These are phyloP conservation scores for Backusella morwellensis DNA, from an alignment of 192 early-diverging fungal species.

Conservation along the genomic window DNA sequence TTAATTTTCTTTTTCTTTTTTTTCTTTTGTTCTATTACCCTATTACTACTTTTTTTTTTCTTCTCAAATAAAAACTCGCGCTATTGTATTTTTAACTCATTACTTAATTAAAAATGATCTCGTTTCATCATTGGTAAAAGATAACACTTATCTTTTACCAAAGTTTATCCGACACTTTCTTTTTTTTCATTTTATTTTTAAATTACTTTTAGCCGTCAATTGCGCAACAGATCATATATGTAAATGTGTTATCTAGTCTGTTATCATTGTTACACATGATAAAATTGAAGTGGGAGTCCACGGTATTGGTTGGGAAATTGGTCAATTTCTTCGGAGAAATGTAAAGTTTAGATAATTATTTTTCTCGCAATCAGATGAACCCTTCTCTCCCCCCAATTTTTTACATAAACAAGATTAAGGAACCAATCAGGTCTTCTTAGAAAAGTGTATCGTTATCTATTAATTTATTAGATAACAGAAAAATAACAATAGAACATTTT, in stretches of 20 bases:
- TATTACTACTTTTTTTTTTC: neutral
- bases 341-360: neutral
- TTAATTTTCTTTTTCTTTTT: neutral
- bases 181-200: neutral
- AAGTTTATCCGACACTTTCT: neutral
- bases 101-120: neutral
- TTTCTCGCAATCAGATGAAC: constrained; percentile 1
- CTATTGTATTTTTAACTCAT: constrained; percentile 8
- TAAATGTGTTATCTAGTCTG: neutral
- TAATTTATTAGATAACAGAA: constrained; percentile 6
- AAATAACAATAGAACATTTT: neutral
- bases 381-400: neutral
- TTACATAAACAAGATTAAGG: neutral
- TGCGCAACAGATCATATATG: neutral
- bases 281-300: neutral
- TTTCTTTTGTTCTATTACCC: constrained; percentile 2
- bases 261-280: neutral
- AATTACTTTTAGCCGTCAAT: constrained; percentile 8
- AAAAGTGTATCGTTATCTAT: neutral
- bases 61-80: neutral
- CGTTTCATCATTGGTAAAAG: constrained; percentile 3
- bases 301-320: neutral
- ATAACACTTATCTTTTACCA: constrained; percentile 1
- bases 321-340: neutral
- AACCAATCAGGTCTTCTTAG: neutral